Evolutionary conservation across 2,329 filamentous ascomycete genomes (phyloP), one percentile per base, ranked within the genome.

Genomic region (Exophiala sideris): DNA sequence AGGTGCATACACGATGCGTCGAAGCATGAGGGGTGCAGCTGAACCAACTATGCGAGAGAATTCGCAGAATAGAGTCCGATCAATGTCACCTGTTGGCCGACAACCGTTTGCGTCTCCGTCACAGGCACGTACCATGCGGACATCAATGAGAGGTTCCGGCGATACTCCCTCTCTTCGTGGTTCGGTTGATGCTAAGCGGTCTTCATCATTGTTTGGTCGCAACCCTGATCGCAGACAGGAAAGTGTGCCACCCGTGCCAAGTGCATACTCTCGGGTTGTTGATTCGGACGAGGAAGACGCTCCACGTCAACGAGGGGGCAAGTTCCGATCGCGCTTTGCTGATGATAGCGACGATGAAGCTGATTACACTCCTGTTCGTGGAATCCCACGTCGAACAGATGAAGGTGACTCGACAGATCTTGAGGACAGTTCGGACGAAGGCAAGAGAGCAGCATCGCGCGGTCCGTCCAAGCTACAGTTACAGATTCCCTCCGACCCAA

Each of bases 291-390:
- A 85, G 58, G 84, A 86, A 34, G 72, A 72, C 10, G 73, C 62
- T 34, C 67, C 62, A 29, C 66, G 56, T 34, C 67, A 61, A 29
- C 66, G 56, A 18, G 65, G 57, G 12, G 63, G 59, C 14, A 62
- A 65, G 3, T 82, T 80, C 64, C 70, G 66, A 32, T 85, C 82
- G 64, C 83, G 86, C 1, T 87, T 90, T 62, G 82, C 76, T 1
- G 85, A 89, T 63, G 89, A 87, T 1, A 89, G 87, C 64, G 86
- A 89, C 65, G 86, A 90, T 51, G 85, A 88, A 44, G 76, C 80
- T 14, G 75, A 76, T 24, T 71, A 77, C 29, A 73, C 73, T 18
- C 83, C 79, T 44, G 83, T 85, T 2, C 77, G 79, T 54, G 82
- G 81, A 40, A 87, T 82, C 54, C 84, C 77, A 11, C 79, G 75